These are phyloP conservation scores for Caryopteris hybrid DNA, from an alignment of 305 asterid genomes.

Conservation along the genomic window DNA sequence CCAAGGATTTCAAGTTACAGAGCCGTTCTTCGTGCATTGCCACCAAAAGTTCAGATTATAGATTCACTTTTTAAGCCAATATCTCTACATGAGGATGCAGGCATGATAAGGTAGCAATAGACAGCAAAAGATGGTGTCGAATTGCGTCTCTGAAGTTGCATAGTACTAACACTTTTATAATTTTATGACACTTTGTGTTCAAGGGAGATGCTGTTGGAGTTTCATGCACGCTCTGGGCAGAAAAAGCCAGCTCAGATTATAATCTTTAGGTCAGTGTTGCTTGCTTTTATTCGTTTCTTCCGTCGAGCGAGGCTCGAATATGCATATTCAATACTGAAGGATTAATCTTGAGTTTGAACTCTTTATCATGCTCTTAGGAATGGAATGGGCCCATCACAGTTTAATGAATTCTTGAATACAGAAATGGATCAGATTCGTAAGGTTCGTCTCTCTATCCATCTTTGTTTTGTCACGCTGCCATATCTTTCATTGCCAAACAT, in stretches of 20 bases:
- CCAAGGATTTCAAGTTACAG: conserved; percentile 39
- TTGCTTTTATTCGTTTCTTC: neutral
- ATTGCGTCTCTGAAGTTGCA: neutral
- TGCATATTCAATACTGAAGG: neutral
- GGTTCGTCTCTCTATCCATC: conserved; percentile 29
- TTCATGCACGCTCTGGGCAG: conserved; percentile 31
- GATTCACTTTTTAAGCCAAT: conserved; percentile 37
- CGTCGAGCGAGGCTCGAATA: neutral
- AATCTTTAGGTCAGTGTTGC: conserved; percentile 35
- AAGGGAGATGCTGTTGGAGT: conserved; percentile 42
- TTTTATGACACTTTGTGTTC: neutral
- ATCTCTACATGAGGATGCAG: conserved; percentile 30
- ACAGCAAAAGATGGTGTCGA: neutral
- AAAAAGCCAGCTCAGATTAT: conserved; percentile 40
- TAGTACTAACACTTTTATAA: neutral
- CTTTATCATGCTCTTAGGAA: conserved; percentile 19
- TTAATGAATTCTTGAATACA: conserved; percentile 28
- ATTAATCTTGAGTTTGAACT: neutral
- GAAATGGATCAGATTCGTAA: conserved; percentile 47
- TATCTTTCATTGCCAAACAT: neutral
- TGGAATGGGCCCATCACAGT: conserved; percentile 41
- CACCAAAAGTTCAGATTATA: conserved; percentile 28
- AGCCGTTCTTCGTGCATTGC: conserved; percentile 26
- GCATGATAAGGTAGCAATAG: conserved; percentile 29
- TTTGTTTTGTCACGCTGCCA: too few species aligned